A percentile compares a stretch with the other conserved stretches of the same genome.
These are phyloP conservation scores for Eucalyptus marginata DNA, from an alignment of 345 rosid genomes.

Conservation along the genomic window DNA sequence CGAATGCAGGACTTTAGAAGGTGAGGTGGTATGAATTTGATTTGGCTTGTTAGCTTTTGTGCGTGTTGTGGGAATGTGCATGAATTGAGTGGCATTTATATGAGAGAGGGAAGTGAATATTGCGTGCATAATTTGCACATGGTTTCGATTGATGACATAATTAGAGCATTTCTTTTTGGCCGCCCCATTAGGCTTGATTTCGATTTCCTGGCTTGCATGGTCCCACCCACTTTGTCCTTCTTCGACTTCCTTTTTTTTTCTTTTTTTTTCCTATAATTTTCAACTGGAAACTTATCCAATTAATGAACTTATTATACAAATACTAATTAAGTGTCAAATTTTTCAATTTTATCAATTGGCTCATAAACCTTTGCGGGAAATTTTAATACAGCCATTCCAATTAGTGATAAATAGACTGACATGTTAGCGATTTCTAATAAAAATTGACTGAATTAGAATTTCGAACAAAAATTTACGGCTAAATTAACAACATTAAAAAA, in stretches of 20 bases:
- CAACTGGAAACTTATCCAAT: fast-evolving
- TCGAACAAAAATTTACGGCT: fast-evolving
- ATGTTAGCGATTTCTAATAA: fast-evolving
- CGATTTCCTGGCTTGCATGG: neutral
- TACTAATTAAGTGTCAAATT: fast-evolving
- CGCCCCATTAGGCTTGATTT: neutral
- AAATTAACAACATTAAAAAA: fast-evolving
- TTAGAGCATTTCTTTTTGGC: neutral
- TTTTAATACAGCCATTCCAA: fast-evolving
- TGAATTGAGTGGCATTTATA: constrained; percentile 1
- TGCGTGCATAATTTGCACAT: neutral
- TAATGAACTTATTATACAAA: neutral
- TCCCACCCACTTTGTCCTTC: neutral
- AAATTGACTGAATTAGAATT: neutral
- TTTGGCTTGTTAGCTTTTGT: neutral
- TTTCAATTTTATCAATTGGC: neutral
- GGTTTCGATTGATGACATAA: neutral
- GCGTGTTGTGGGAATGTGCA: neutral
- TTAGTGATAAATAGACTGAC: fast-evolving
- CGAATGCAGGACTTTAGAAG: neutral
- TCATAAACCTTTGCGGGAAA: fast-evolving
- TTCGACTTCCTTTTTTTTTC: neutral
- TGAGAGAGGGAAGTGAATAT: neutral
- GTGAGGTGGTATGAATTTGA: neutral
- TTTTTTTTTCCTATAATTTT: neutral